Base-by-base conservation (phyloP, 2,329 filamentous ascomycete species). In the Claviceps sp. region DNA sequence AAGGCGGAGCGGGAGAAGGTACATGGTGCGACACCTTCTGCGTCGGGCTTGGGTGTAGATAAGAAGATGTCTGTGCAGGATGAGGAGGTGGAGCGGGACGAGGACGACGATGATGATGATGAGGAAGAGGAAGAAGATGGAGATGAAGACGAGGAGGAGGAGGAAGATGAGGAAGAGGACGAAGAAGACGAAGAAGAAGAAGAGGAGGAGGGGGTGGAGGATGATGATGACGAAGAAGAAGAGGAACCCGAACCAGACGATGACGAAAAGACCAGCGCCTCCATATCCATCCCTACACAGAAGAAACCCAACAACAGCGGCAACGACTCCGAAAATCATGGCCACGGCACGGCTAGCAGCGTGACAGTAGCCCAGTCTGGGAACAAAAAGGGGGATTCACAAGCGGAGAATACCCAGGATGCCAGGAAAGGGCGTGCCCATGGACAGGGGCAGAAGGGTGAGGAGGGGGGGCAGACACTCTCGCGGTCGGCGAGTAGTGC, bases 1-100 rank as follows among this genome's bases (percentile, higher is more conserved):
- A 79, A 75, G 65, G 70, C 66, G 0, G 76, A 79, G 62, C 71
- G 69, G 37, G 73, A 73, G 58, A 77, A 70, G 66, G 58, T 20
- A 55, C 43, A 55, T 53, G 54, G 59, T 52, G 41, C 41, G 1
- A 13, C 48, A 14, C 40, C 41, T 14, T 4, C 48, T 7, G 30
- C 48, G 18, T 8, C 41, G 13, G 13, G 22, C 6, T 6, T 45
- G 5, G 43, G 34, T 16, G 41, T 18, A 11, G 7, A 24, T 4
- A 37, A 20, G 11, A 41, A 42, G 50, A 30, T 9, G 6, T 16
- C 51, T 11, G 37, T 4, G 11, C 37, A 24, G 1, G 43, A 47
- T 7, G 34, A 41, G 18, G 50, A 57, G 8, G 54, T 51, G 24
- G 57, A 59, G 18, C 50, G 47, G 11, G 50, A 52, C 46, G 52